Evolutionary conservation across 2,329 filamentous ascomycete species (phyloP).

Genomic region (Aspergillus sp.): DNA sequence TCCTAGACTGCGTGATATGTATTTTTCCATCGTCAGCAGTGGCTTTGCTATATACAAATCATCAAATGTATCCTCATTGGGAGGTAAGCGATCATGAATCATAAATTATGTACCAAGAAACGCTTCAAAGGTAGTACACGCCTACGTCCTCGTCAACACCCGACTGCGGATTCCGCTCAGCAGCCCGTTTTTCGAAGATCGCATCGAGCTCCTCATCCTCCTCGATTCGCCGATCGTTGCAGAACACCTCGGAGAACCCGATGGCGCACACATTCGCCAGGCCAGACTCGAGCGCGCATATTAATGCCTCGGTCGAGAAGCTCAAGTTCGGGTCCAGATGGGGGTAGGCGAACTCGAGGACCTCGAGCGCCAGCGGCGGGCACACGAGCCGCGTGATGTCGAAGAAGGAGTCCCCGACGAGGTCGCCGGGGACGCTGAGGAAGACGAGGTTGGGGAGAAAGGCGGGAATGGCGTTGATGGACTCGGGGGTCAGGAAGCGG

Average conservation of each 20-base stretch:
- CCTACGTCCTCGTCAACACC: slow-evolving; percentile 10
- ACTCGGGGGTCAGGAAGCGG: slow-evolving; percentile 23
- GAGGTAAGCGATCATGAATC: neutral
- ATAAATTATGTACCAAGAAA: neutral
- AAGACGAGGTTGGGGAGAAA: slow-evolving; percentile 26
- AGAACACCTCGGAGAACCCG: slow-evolving; percentile 27
- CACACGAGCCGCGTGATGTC: slow-evolving; percentile 18
- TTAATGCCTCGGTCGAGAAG: slow-evolving; percentile 21
- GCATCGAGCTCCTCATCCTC: slow-evolving; percentile 30
- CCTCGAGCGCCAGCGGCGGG: slow-evolving; percentile 22
- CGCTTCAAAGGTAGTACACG: slow-evolving; percentile 18
- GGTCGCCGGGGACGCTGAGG: slow-evolving; percentile 32
- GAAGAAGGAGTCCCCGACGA: slow-evolving; percentile 28
- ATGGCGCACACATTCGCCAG: slow-evolving; percentile 26
- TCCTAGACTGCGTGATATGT: neutral
- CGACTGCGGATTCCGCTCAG: neutral
- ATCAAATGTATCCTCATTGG: too few relatives aligned
- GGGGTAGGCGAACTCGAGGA: slow-evolving; percentile 28
- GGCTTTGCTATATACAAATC: neutral
- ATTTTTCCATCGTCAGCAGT: neutral
- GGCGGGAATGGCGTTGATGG: slow-evolving; percentile 23
- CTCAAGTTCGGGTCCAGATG: slow-evolving; percentile 13
- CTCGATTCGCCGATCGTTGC: slow-evolving; percentile 14
- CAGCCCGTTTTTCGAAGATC: slow-evolving; percentile 19
- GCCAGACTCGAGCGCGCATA: slow-evolving; percentile 20